Percentiles rank a stretch among this genome's conserved stretches.
Conservation (phyloP, 2,329 filamentous ascomycete species). For the Monosporascus sp. region DNA sequence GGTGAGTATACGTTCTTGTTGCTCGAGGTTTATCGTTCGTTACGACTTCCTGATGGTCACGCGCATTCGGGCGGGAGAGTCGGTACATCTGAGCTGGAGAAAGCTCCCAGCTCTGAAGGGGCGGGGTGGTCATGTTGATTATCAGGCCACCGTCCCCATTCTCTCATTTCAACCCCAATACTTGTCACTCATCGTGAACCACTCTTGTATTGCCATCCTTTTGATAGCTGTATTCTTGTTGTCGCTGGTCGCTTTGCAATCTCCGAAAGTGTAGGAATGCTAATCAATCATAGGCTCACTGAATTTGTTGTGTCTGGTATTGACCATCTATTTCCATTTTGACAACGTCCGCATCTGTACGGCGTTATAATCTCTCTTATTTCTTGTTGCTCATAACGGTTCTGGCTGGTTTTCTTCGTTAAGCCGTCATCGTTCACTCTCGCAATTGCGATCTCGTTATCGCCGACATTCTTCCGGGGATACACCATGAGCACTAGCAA, state of each 20-base stretch:
- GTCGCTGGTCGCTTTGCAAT: background rate
- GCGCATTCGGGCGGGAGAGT: background rate
- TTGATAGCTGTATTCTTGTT: background rate
- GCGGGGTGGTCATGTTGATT: background rate
- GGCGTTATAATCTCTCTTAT: background rate
- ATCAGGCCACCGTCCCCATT: background rate
- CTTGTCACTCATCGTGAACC: background rate
- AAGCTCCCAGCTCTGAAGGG: background rate
- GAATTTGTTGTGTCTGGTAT: background rate
- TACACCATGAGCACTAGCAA: slow-evolving; percentile 46
- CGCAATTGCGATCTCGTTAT: background rate
- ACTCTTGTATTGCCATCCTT: too few relatives aligned
- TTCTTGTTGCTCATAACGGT: background rate
- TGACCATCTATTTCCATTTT: background rate
- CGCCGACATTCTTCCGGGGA: slow-evolving; percentile 7
- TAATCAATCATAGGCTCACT: background rate
- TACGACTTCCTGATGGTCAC: background rate
- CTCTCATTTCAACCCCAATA: background rate
- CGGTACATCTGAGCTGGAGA: background rate
- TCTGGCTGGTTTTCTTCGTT: background rate
- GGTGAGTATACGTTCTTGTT: slow-evolving; percentile 21
- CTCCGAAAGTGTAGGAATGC: background rate
- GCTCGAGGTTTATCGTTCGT: background rate
- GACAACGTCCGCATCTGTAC: background rate
- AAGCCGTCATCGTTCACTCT: background rate